A percentile compares a stretch with the other conserved stretches of the same genome.
These are phyloP conservation scores for Malassezia sympodialis DNA, from an alignment of 1,284 basidiomycete genomes.

Conservation along the genomic window DNA sequence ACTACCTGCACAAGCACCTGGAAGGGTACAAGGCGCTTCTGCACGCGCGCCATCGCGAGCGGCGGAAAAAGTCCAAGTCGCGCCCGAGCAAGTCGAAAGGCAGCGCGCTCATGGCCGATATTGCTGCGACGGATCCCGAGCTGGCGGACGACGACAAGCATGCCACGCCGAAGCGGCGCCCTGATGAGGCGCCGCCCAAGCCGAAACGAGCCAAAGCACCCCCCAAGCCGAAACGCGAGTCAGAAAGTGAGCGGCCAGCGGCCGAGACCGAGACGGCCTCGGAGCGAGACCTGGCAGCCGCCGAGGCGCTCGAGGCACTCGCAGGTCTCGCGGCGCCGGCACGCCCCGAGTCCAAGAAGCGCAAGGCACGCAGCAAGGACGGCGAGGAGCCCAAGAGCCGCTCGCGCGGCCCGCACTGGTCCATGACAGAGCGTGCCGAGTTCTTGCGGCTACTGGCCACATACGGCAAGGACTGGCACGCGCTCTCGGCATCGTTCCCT, in stretches of 20 bases:
- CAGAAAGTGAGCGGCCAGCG: background rate
- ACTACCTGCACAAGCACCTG: conserved; percentile 83
- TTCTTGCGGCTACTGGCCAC: conserved; percentile 60
- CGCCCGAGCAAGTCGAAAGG: conserved; percentile 47
- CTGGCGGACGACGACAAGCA: conserved; percentile 35
- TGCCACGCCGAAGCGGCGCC: background rate
- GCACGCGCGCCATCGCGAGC: conserved; percentile 37
- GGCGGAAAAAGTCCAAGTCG: conserved; percentile 38
- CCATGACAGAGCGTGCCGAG: conserved; percentile 52
- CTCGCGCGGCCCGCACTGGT: conserved; percentile 51
- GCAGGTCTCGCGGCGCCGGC: conserved; percentile 20
- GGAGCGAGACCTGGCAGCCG: conserved; percentile 48
- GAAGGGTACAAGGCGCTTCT: conserved; percentile 40
- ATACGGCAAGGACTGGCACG: conserved; percentile 65
- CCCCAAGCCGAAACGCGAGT: conserved; percentile 2
- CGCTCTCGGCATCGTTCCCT: conserved; percentile 63
- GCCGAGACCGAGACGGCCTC: conserved; percentile 15
- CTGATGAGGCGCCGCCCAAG: background rate
- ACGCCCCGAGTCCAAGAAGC: conserved; percentile 5
- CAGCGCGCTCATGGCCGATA: conserved; percentile 46
- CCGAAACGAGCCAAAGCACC: conserved; percentile 21
- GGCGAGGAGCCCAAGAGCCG: conserved; percentile 11
- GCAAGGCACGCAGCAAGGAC: background rate
- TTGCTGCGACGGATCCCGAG: conserved; percentile 35
- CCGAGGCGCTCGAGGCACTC: conserved; percentile 48